A percentile compares a stretch with the other conserved stretches of the same genome.
Conservation (phyloP, 805 yeast genomes). For the Lachancea dasiensis region DNA sequence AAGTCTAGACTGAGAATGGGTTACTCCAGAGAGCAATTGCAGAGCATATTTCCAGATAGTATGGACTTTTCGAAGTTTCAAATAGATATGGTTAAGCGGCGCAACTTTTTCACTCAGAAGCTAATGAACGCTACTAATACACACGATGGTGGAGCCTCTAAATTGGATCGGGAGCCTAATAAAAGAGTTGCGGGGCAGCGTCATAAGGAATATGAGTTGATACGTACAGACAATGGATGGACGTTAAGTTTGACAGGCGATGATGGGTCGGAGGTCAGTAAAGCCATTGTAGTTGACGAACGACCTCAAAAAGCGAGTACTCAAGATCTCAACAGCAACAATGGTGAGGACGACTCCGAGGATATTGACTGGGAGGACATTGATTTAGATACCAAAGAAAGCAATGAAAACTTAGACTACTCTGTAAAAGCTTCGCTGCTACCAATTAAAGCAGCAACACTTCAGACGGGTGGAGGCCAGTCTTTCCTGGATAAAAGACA, state of each 20-base stretch:
- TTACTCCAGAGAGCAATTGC: conserved; percentile 81
- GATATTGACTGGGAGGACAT: conserved; percentile 72
- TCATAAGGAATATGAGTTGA: conserved; percentile 66
- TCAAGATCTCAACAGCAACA: conserved; percentile 12
- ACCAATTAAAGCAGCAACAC: conserved; percentile 24
- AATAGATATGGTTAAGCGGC: conserved; percentile 82
- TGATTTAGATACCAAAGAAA: conserved; percentile 30
- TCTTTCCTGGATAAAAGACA: conserved; percentile 29
- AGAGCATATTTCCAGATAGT: conserved; percentile 72
- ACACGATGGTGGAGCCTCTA: conserved; percentile 45
- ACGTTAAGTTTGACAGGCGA: conserved; percentile 54
- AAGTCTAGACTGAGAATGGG: conserved; percentile 94
- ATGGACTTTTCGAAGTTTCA: conserved; percentile 92
- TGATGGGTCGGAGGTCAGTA: conserved; percentile 36
- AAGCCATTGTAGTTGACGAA: conserved; percentile 49
- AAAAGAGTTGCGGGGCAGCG: conserved; percentile 76
- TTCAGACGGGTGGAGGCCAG: conserved; percentile 22
- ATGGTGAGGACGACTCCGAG: conserved; percentile 31
- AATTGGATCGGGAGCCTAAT: conserved; percentile 29
- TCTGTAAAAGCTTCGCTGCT: conserved; percentile 40
- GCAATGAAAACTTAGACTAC: conserved; percentile 26
- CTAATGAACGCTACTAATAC: conserved; percentile 79
- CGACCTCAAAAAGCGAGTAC: conserved; percentile 8
- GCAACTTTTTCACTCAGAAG: conserved; percentile 85
- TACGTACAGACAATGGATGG: conserved; percentile 80